Evolutionary conservation across 169 alveolate genomes (phyloP), one percentile per base, ranked within the genome.

Genomic region (Perkinsus chesapeaki): DNA sequence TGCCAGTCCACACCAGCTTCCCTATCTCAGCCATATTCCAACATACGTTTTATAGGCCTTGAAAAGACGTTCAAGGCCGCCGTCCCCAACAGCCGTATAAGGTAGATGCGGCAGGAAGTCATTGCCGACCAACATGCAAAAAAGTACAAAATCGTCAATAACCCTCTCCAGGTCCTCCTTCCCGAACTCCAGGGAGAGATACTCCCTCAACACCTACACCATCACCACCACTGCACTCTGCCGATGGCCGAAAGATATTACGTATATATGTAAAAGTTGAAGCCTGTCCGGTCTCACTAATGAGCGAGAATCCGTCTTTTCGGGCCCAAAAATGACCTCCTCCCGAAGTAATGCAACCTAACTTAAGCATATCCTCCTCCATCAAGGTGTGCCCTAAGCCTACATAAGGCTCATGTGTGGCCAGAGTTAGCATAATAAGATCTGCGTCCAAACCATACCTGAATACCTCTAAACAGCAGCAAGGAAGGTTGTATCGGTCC

Each of bases 401-500:
- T 60, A 60, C 82, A 60, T 60, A 60, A 16, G 99, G 98, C 94
- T 99, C 99, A 95, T 99, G 99, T 31, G 99, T 98, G 39, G 99
- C 98, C 91, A 99, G 96, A 3, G 99, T 98, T 73, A 99, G 97
- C 99, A 99, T 98, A 73, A 99, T 98, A 93, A 99, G 97, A 95
- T 99, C 99, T 12, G 99, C 99, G 94, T 99, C 99, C 95, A 99
- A 97, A 39, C 99, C 99, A 96, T 99, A 99, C 72, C 99, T 96
- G 12, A 16, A 60, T 1, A 60, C 3, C 7, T 7, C 27, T 20
- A 20, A 60, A 1, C 27, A 1, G 99, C 99, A 96, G 82, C 12
- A 27, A 60, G 37, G 82, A 1, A 34, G 72, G 72, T 19, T 19
- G 19, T 19, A 19, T 1, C 0, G 23, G 82, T 27, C 36, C 27